Conservation (phyloP, 306 rosid species). For the Acmispon strigosus region DNA sequence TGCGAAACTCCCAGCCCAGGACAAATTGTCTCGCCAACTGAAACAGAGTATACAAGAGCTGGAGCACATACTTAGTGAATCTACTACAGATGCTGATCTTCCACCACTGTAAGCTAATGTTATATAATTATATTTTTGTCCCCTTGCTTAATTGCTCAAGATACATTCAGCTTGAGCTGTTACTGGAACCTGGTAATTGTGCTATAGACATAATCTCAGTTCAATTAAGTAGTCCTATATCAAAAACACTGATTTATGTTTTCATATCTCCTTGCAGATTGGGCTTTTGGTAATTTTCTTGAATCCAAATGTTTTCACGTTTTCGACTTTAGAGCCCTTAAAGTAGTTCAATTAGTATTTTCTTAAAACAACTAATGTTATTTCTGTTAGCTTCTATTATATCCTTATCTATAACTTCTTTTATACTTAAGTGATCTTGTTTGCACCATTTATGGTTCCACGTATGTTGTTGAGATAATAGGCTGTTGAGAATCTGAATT, state of each 20-base stretch:
- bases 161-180: constrained; percentile 2
- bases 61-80: constrained; percentile 90
- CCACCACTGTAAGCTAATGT: constrained; percentile 70
- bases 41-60: constrained; percentile 88
- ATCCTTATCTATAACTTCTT: not conserved
- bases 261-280: not conserved
- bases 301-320: not conserved
- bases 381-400: not conserved
- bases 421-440: not conserved
- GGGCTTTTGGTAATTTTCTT: constrained; percentile 7
- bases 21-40: constrained; percentile 71
- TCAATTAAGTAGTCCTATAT: not conserved
- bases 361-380: not conserved
- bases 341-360: too few relatives aligned
- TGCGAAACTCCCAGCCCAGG: constrained; percentile 78
- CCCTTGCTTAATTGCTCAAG: constrained; percentile 6
- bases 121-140: constrained; percentile 1
- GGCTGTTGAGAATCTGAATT: too few relatives aligned
- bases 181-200: constrained; percentile 4
- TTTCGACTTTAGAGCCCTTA: too few relatives aligned
- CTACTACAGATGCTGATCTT: constrained; percentile 83
- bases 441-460: constrained; percentile 1
- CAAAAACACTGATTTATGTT: not conserved
- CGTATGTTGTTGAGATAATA: not conserved
- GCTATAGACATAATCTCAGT: not conserved